A percentile compares a stretch with the other conserved stretches of the same genome.
Conservation (phyloP, 2,329 filamentous ascomycete species). For the Trichophyton benhamiae region DNA sequence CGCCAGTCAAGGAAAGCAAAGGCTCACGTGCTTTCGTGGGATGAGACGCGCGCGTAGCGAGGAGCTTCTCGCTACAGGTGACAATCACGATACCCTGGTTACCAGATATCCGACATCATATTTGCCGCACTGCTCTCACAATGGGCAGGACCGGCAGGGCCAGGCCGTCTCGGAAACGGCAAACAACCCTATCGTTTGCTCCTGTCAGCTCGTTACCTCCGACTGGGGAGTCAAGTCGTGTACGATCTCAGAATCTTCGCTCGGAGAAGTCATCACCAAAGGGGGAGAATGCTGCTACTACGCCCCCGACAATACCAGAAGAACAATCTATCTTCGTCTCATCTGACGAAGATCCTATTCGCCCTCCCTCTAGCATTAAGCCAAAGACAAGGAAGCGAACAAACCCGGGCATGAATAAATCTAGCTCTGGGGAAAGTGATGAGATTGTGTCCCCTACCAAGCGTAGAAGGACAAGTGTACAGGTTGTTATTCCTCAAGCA, state of each 20-base stretch:
- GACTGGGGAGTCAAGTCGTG: constrained; percentile 12
- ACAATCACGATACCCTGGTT: neutral
- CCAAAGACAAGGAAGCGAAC: neutral
- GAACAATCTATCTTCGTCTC: constrained; percentile 17
- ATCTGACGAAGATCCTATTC: neutral
- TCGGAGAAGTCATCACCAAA: constrained; percentile 8
- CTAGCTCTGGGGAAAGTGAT: constrained; percentile 6
- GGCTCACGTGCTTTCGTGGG: neutral
- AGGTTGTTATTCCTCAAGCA: neutral
- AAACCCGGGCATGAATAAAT: neutral
- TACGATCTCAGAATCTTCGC: neutral
- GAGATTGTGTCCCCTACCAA: constrained; percentile 8
- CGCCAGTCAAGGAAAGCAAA: no score
- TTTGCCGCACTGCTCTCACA: neutral
- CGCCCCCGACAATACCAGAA: constrained; percentile 4
- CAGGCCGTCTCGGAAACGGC: constrained; percentile 13
- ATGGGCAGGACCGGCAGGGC: constrained; percentile 1
- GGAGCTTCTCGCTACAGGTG: neutral
- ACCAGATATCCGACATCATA: neutral
- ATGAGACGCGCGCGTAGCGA: constrained; percentile 1
- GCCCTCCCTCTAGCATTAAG: neutral
- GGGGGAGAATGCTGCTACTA: neutral
- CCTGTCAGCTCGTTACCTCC: constrained; percentile 21
- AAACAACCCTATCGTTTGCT: constrained; percentile 34
- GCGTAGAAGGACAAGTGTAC: constrained; percentile 8